Evolutionary conservation across 2,329 filamentous ascomycete species (phyloP).

Genomic region (Clarireedia sp.): DNA sequence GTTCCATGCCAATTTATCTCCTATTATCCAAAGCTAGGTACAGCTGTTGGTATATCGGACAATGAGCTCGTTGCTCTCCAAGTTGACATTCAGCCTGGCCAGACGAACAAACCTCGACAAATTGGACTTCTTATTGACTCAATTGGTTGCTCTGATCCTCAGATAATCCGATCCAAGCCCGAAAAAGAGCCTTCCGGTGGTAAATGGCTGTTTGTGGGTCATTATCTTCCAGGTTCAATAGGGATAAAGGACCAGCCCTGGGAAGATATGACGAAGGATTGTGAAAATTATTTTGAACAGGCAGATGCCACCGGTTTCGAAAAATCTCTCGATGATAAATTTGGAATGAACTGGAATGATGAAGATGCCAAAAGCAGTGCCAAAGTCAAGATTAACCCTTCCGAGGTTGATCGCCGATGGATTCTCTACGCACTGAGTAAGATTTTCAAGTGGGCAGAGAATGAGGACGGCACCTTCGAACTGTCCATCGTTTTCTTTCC

Average conservation of each 20-base stretch:
- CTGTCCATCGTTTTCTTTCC: slow-evolving; percentile 38
- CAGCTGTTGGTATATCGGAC: slow-evolving; percentile 57
- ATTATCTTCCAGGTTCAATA: slow-evolving; percentile 23
- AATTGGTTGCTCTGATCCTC: slow-evolving; percentile 55
- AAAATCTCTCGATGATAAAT: slow-evolving; percentile 30
- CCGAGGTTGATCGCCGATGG: slow-evolving; percentile 56
- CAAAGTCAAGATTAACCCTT: slow-evolving; percentile 34
- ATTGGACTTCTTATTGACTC: slow-evolving; percentile 65
- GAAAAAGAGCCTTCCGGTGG: slow-evolving; percentile 7
- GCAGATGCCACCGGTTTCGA: slow-evolving; percentile 36
- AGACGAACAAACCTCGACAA: slow-evolving; percentile 46
- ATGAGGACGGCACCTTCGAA: slow-evolving; percentile 11
- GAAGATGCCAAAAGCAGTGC: slow-evolving; percentile 10
- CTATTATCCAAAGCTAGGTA: slow-evolving; percentile 58
- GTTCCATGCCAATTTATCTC: slow-evolving; percentile 35
- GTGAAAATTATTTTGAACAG: slow-evolving; percentile 32
- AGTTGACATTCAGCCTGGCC: slow-evolving; percentile 51
- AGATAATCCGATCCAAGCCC: slow-evolving; percentile 20
- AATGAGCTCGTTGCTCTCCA: slow-evolving; percentile 61
- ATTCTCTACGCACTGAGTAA: slow-evolving; percentile 45
- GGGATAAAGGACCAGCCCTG: slow-evolving; percentile 14
- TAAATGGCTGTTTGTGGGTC: slow-evolving; percentile 18
- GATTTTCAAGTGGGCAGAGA: slow-evolving; percentile 34
- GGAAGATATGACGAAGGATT: slow-evolving; percentile 12
- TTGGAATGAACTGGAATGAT: slow-evolving; percentile 24